These are phyloP conservation scores for Limonomyces culmigenus DNA, from an alignment of 1,284 basidiomycete species.

Conservation along the genomic window DNA sequence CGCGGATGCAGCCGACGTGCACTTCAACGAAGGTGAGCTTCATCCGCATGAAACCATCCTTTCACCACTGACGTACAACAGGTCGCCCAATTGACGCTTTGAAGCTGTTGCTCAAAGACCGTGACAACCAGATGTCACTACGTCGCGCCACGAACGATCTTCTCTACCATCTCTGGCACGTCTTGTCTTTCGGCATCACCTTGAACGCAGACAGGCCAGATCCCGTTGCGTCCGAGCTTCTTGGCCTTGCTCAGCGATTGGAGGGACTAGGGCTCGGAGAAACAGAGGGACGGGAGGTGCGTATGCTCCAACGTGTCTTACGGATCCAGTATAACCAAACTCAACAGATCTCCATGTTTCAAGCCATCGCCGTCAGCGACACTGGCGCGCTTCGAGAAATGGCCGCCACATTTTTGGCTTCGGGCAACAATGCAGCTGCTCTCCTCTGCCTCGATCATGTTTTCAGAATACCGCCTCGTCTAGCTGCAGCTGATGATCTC, in stretches of 20 bases:
- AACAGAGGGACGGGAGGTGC: constrained; percentile 13
- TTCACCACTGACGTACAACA: constrained; percentile 5
- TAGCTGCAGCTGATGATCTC: constrained; percentile 8
- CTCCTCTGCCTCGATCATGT: constrained; percentile 25
- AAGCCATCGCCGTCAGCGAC: constrained; percentile 15
- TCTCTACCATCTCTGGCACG: constrained; percentile 16
- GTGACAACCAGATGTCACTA: not conserved
- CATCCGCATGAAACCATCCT: constrained; percentile 26
- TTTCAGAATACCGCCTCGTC: constrained; percentile 12
- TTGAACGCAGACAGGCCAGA: constrained; percentile 5
- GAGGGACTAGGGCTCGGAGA: constrained; percentile 8
- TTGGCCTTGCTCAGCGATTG: constrained; percentile 11
- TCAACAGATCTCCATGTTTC: constrained; percentile 22
- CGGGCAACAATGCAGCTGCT: constrained; percentile 16
- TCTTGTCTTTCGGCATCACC: constrained; percentile 13
- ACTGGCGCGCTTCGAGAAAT: constrained; percentile 12
- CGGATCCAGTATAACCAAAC: not conserved
- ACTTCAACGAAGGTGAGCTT: constrained; percentile 29
- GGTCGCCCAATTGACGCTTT: constrained; percentile 7
- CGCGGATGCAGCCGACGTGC: constrained; percentile 37
- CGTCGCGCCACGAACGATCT: not conserved
- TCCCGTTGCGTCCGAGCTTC: constrained; percentile 7
- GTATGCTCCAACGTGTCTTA: constrained; percentile 2
- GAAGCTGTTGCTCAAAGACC: constrained; percentile 8
- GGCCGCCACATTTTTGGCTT: constrained; percentile 11